Evolutionary conservation across 2,329 filamentous ascomycete genomes (phyloP).

Genomic region (Fulvia fulva): DNA sequence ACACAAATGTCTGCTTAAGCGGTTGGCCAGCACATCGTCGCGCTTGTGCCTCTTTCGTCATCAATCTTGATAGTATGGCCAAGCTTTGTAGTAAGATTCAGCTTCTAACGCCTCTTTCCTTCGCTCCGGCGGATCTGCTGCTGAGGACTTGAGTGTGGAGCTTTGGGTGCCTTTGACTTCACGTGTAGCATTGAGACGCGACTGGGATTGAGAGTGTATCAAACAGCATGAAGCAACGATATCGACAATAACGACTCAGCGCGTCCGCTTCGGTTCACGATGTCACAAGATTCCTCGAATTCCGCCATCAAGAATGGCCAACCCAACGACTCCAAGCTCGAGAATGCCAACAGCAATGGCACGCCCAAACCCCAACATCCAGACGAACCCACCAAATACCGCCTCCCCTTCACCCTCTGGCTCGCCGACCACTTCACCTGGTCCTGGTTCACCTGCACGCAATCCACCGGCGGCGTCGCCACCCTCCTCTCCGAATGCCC

Average conservation of each 20-base stretch:
- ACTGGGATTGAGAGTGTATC: not conserved
- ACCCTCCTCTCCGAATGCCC: conserved; percentile 61
- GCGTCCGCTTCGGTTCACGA: not conserved
- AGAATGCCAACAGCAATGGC: not conserved
- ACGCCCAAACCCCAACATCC: not conserved
- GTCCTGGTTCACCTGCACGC: conserved; percentile 66
- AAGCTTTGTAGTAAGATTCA: not conserved
- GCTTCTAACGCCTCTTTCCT: not conserved
- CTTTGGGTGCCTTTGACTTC: not conserved
- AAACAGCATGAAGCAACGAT: not conserved
- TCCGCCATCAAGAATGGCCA: not conserved
- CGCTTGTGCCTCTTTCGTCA: not conserved
- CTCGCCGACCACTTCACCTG: conserved; percentile 15
- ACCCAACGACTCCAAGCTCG: not conserved
- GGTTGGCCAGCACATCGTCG: not conserved
- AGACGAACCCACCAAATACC: not conserved
- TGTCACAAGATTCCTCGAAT: not conserved
- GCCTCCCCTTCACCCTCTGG: conserved; percentile 17
- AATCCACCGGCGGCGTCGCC: conserved; percentile 70
- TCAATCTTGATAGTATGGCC: not conserved
- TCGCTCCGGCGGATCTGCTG: not conserved
- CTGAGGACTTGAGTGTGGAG: not conserved
- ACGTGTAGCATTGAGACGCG: not conserved
- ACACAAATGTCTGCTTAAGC: not conserved
- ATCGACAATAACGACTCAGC: not conserved